These are phyloP conservation scores for Trichoderma sp. DNA, from an alignment of 2,329 filamentous ascomycete species.

Conservation along the genomic window DNA sequence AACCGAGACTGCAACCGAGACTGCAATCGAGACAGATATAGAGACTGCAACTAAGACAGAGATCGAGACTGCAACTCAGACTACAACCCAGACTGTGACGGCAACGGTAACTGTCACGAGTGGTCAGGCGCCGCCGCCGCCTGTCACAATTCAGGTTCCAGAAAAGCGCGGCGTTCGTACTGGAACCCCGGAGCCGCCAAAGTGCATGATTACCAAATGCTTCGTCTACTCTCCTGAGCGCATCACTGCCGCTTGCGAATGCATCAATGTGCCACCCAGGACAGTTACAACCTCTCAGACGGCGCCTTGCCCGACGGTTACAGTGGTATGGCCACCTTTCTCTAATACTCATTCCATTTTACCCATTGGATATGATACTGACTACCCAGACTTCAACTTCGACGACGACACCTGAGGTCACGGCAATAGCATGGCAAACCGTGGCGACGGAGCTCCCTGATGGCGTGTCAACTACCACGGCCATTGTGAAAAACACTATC, in stretches of 20 bases:
- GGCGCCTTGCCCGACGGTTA: slow-evolving; percentile 15
- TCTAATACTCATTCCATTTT: too few relatives aligned
- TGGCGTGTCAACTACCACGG: slow-evolving; percentile 1
- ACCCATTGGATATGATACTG: not conserved
- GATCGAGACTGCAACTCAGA: not conserved
- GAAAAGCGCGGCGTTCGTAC: slow-evolving; percentile 16
- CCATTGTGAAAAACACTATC: not conserved
- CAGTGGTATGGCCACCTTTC: slow-evolving; percentile 13
- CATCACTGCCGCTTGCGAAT: slow-evolving; percentile 27
- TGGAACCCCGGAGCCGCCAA: slow-evolving; percentile 16
- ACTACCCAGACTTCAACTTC: not conserved
- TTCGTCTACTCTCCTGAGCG: slow-evolving; percentile 26
- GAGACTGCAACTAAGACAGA: slow-evolving; percentile 12
- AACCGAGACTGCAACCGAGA: not conserved
- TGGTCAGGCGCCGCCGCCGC: not conserved
- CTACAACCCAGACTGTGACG: slow-evolving; percentile 5
- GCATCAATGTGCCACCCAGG: slow-evolving; percentile 25
- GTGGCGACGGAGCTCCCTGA: not conserved
- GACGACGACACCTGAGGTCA: not conserved
- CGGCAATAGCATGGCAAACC: not conserved
- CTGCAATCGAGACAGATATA: slow-evolving; percentile 7
- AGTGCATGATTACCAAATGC: slow-evolving; percentile 25
- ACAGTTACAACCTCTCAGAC: slow-evolving; percentile 23
- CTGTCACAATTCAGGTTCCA: not conserved
- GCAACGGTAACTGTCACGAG: slow-evolving; percentile 14